A percentile compares a stretch with the other conserved stretches of the same genome.
Evolutionary conservation across 139 green algal genomes (phyloP).

Genomic region (Haematococcus sp.): DNA sequence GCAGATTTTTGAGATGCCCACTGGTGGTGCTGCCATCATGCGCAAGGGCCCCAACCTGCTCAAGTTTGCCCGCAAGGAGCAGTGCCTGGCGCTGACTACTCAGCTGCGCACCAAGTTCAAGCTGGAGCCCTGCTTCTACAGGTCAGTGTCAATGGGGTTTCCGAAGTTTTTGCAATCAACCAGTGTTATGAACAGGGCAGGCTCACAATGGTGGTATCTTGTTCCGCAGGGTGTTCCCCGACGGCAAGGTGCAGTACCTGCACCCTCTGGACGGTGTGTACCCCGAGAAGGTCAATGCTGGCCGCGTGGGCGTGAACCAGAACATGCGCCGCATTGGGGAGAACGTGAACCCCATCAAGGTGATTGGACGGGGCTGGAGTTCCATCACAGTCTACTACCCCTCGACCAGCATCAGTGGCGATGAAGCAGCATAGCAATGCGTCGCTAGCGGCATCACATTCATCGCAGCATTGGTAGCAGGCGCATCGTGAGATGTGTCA

Average conservation of each 20-base stretch:
- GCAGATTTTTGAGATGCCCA: constrained; percentile 99
- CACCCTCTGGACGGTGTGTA: constrained; percentile 98
- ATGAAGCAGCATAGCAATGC: neutral
- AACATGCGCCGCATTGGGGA: constrained; percentile 94
- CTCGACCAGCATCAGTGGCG: neutral
- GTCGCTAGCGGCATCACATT: neutral
- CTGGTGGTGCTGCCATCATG: constrained; percentile 98
- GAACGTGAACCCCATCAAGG: constrained; percentile 88
- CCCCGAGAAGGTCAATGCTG: constrained; percentile 98
- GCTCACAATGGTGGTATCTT: neutral
- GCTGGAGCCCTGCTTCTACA: constrained; percentile 89
- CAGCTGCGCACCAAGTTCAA: constrained; percentile 99
- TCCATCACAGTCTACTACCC: neutral
- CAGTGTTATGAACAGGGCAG: neutral
- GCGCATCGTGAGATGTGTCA: too few relatives aligned
- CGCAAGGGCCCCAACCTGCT: constrained; percentile 97
- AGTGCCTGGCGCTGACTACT: constrained; percentile 93
- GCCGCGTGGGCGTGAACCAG: constrained; percentile 80
- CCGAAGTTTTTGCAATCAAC: neutral
- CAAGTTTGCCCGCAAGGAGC: constrained; percentile 99
- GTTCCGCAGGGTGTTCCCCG: constrained; percentile 75
- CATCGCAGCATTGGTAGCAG: too few relatives aligned
- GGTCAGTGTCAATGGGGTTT: neutral
- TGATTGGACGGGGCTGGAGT: constrained; percentile 1
- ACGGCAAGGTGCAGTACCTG: constrained; percentile 97